A percentile compares a stretch with the other conserved stretches of the same genome.
These are phyloP conservation scores for Fusarium cyanostomum DNA, from an alignment of 2,329 filamentous ascomycete species.

Conservation along the genomic window DNA sequence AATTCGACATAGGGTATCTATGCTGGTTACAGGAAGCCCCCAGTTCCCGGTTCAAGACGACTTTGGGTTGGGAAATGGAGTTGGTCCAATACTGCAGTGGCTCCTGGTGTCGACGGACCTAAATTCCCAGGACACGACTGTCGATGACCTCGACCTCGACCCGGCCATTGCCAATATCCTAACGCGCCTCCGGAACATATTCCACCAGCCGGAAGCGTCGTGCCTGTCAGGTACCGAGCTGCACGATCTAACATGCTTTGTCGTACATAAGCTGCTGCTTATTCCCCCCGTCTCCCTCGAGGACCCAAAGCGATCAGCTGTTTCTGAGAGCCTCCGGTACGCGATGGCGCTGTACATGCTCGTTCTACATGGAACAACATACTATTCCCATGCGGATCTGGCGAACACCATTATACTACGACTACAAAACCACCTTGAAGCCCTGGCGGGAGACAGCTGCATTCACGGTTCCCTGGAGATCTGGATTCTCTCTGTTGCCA, in stretches of 20 bases:
- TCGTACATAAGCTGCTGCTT: slow-evolving; percentile 59
- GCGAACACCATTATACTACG: slow-evolving; percentile 47
- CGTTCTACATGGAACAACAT: slow-evolving; percentile 63
- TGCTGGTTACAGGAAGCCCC: slow-evolving; percentile 62
- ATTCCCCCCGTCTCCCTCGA: slow-evolving; percentile 12
- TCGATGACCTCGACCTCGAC: slow-evolving; percentile 46
- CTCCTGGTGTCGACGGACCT: slow-evolving; percentile 42
- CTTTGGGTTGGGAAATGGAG: slow-evolving; percentile 57
- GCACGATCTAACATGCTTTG: slow-evolving; percentile 65
- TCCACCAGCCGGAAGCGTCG: slow-evolving; percentile 46
- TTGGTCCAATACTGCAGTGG: slow-evolving; percentile 61
- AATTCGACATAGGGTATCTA: slow-evolving; percentile 58
- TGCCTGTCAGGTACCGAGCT: slow-evolving; percentile 54
- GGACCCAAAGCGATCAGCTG: slow-evolving; percentile 23
- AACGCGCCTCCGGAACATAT: slow-evolving; percentile 55
- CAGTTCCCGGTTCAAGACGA: slow-evolving; percentile 65
- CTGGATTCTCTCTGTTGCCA: slow-evolving; percentile 56
- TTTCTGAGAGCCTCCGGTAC: slow-evolving; percentile 58
- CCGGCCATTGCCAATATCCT: slow-evolving; percentile 49
- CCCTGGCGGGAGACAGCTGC: slow-evolving; percentile 4
- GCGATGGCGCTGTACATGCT: slow-evolving; percentile 62
- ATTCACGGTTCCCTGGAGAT: slow-evolving; percentile 45
- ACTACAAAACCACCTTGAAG: slow-evolving; percentile 46
- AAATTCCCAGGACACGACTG: slow-evolving; percentile 6
- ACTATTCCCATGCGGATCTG: slow-evolving; percentile 61